Percentiles rank a stretch among this genome's conserved stretches.
phyloP scores from a whole-genome alignment of 306 rosid species.

The Leucaena leucocephala region DNA sequence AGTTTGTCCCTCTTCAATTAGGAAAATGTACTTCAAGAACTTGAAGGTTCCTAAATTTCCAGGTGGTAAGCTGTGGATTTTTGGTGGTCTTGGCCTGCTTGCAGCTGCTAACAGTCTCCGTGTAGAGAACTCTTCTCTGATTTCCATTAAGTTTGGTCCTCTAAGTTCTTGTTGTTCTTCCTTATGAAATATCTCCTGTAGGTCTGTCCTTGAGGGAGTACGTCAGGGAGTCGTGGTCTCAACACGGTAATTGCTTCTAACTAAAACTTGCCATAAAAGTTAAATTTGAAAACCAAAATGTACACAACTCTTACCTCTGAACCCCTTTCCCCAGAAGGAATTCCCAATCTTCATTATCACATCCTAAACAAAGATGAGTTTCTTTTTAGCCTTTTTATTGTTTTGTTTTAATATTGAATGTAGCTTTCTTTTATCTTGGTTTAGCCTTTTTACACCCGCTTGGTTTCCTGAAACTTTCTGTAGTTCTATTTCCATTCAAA shows the following conservation, averaged over 20 bases:
- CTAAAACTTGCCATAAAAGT: neutral
- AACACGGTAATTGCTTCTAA: constrained; percentile 60
- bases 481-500: constrained; percentile 1
- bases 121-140: constrained; percentile 59
- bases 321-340: neutral
- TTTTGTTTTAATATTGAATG: no score
- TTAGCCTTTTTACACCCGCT: constrained; percentile 23
- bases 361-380: neutral
- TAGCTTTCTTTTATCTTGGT: neutral
- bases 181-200: constrained; percentile 28
- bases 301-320: neutral
- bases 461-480: constrained; percentile 1
- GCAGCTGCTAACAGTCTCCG: constrained; percentile 75
- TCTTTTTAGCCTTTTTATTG: neutral
- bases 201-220: constrained; percentile 93
- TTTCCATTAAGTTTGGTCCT: neutral
- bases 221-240: constrained; percentile 82
- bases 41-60: constrained; percentile 54
- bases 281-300: neutral
- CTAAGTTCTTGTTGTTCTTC: neutral
- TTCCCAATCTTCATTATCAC: neutral
- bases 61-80: constrained; percentile 56
- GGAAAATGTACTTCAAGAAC: constrained; percentile 40
- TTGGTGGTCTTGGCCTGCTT: constrained; percentile 67
- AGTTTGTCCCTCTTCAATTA: neutral